A percentile compares a stretch with the other conserved stretches of the same genome.
These are phyloP conservation scores for Rhododendron simsii DNA, from an alignment of 148 eudicot species.

Conservation along the genomic window DNA sequence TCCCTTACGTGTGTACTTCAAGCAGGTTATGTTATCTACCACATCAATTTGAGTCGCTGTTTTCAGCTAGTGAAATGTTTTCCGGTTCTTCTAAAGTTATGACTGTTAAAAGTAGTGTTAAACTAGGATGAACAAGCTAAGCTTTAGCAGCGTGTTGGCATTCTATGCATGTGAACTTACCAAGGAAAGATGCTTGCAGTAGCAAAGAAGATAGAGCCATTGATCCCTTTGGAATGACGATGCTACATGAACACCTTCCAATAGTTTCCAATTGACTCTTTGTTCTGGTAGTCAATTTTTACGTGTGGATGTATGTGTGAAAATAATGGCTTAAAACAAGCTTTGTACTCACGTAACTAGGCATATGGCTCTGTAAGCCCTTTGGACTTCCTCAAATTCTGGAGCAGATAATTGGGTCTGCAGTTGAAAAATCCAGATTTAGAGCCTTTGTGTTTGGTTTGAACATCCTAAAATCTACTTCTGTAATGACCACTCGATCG, in stretches of 20 bases:
- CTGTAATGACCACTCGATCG: background rate
- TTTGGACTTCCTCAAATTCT: background rate
- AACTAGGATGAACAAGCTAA: too few relatives aligned
- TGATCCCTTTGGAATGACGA: background rate
- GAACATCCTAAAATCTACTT: background rate
- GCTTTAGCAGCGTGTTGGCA: too few relatives aligned
- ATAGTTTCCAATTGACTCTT: background rate
- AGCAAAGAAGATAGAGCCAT: background rate
- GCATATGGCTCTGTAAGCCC: background rate
- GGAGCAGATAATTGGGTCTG: background rate
- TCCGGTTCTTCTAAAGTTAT: too few relatives aligned
- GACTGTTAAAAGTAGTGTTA: too few relatives aligned
- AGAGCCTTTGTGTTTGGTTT: background rate
- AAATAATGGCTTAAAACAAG: background rate
- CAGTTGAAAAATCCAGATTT: background rate
- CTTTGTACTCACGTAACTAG: too few relatives aligned
- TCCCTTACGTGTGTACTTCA: too few relatives aligned
- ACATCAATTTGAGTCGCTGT: too few relatives aligned
- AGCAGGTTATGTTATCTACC: too few relatives aligned
- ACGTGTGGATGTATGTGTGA: background rate
- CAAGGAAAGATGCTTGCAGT: too few relatives aligned
- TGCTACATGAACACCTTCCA: background rate
- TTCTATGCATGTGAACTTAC: too few relatives aligned
- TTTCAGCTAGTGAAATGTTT: too few relatives aligned
- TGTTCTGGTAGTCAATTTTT: background rate